A percentile compares a stretch with the other conserved stretches of the same genome.
These are phyloP conservation scores for Ilyonectria sp. DNA, from an alignment of 2,329 filamentous ascomycete species.

Conservation along the genomic window DNA sequence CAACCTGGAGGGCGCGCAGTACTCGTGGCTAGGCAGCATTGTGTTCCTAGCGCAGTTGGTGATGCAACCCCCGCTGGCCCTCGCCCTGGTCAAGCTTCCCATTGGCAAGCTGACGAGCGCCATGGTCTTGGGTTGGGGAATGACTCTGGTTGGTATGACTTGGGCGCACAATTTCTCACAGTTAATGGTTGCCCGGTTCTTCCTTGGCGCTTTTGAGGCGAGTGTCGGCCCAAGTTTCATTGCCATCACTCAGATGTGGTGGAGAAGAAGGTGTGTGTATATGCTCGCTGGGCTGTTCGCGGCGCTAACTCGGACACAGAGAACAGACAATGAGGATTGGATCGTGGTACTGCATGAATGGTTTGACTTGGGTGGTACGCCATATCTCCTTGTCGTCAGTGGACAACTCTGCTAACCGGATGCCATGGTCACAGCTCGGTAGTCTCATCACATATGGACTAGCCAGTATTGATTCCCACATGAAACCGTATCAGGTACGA, in stretches of 20 bases:
- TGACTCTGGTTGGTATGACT: slow-evolving; percentile 66
- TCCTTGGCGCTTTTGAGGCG: slow-evolving; percentile 71
- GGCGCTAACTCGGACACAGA: slow-evolving; percentile 39
- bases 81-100: slow-evolving; percentile 72
- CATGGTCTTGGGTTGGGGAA: slow-evolving; percentile 69
- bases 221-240: slow-evolving; percentile 66
- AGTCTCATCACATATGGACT: slow-evolving; percentile 72
- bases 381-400: background rate
- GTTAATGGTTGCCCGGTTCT: slow-evolving; percentile 67
- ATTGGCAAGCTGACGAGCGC: slow-evolving; percentile 74
- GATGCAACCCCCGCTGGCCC: slow-evolving; percentile 70
- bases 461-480: slow-evolving; percentile 66
- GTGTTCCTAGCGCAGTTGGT: slow-evolving; percentile 73
- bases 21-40: slow-evolving; percentile 74
- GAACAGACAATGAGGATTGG: slow-evolving; percentile 72
- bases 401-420: background rate
- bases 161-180: slow-evolving; percentile 65
- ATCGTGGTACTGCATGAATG: slow-evolving; percentile 75
- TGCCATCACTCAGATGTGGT: slow-evolving; percentile 75
- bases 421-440: slow-evolving; percentile 56
- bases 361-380: slow-evolving; percentile 67
- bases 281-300: background rate
- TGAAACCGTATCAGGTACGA: slow-evolving; percentile 64
- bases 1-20: slow-evolving; percentile 69
- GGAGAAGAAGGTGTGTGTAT: slow-evolving; percentile 60